Evolutionary conservation across 106 monocot genomes (phyloP).

Genomic region (Dendrobium nobile): DNA sequence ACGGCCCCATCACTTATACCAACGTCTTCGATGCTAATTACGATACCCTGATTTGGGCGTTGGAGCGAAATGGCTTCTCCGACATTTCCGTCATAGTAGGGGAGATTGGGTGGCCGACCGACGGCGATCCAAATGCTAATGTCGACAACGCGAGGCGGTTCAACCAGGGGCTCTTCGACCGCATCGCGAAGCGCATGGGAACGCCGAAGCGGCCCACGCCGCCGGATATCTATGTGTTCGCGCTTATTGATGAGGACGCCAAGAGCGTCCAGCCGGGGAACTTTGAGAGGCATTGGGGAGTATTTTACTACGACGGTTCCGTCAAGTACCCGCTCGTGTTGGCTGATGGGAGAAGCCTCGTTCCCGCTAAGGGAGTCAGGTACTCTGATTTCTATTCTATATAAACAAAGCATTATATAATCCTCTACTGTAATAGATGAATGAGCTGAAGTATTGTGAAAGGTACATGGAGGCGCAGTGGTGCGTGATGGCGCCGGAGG

Average conservation of each 20-base stretch:
- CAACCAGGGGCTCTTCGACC: conserved; percentile 76
- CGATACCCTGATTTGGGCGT: conserved; percentile 73
- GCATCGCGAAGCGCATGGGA: conserved; percentile 37
- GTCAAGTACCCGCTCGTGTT: conserved; percentile 57
- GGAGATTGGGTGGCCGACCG: conserved; percentile 93
- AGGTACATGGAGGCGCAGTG: conserved; percentile 54
- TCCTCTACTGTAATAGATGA: not conserved
- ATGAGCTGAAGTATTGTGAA: not conserved
- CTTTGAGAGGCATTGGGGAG: conserved; percentile 89
- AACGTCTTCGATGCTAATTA: conserved; percentile 94
- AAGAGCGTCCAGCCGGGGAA: conserved; percentile 77
- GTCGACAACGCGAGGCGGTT: conserved; percentile 42
- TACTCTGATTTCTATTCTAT: not conserved
- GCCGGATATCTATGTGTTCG: conserved; percentile 78
- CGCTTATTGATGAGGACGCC: conserved; percentile 71
- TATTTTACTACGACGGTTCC: conserved; percentile 74
- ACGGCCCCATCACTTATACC: conserved; percentile 69
- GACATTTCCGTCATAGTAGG: conserved; percentile 60
- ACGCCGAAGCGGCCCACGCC: conserved; percentile 56
- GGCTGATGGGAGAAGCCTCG: conserved; percentile 19
- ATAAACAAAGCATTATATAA: not conserved
- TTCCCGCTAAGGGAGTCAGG: conserved; percentile 46
- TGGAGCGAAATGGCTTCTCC: conserved; percentile 74
- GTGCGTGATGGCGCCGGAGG: conserved; percentile 62
- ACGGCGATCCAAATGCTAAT: conserved; percentile 63